Evolutionary conservation across 2,329 filamentous ascomycete genomes (phyloP).

Genomic region (Colletotrichum destructivum): DNA sequence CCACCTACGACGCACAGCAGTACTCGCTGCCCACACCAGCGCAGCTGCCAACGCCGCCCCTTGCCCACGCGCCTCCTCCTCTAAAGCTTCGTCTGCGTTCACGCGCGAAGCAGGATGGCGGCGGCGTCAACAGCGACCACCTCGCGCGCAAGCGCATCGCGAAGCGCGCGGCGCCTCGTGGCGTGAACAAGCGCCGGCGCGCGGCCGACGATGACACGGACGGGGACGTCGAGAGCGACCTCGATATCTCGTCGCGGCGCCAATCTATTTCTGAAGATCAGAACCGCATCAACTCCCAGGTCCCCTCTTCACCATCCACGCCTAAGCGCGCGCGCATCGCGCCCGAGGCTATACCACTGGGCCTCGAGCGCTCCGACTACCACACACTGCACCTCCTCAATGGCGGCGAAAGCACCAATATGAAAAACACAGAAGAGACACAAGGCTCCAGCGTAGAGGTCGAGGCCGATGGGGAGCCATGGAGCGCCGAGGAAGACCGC

Average conservation of each 20-base stretch:
- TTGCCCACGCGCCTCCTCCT: constrained; percentile 65
- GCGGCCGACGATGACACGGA: constrained; percentile 60
- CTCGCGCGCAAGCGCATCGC: constrained; percentile 63
- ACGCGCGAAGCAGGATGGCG: constrained; percentile 52
- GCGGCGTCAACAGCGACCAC: constrained; percentile 49
- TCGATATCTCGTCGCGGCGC: constrained; percentile 50
- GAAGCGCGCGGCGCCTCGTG: constrained; percentile 65
- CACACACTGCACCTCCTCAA: constrained; percentile 62
- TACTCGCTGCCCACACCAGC: constrained; percentile 54
- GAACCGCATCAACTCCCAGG: constrained; percentile 41
- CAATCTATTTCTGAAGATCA: constrained; percentile 7
- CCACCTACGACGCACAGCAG: constrained; percentile 54
- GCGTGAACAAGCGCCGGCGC: constrained; percentile 69
- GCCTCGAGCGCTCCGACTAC: constrained; percentile 72
- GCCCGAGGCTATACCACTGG: constrained; percentile 72
- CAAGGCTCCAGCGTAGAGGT: constrained; percentile 58
- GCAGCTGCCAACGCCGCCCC: constrained; percentile 70
- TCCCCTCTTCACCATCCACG: constrained; percentile 61
- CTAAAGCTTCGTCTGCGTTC: constrained; percentile 71
- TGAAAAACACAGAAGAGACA: constrained; percentile 41
- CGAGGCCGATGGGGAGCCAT: constrained; percentile 64
- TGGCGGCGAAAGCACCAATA: constrained; percentile 46
- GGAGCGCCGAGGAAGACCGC: constrained; percentile 76
- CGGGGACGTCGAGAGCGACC: constrained; percentile 54
- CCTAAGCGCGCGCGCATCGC: constrained; percentile 74